A percentile compares a stretch with the other conserved stretches of the same genome.
Conservation (phyloP, 1,284 basidiomycete species). For the Ceraceosorus guamensis region DNA sequence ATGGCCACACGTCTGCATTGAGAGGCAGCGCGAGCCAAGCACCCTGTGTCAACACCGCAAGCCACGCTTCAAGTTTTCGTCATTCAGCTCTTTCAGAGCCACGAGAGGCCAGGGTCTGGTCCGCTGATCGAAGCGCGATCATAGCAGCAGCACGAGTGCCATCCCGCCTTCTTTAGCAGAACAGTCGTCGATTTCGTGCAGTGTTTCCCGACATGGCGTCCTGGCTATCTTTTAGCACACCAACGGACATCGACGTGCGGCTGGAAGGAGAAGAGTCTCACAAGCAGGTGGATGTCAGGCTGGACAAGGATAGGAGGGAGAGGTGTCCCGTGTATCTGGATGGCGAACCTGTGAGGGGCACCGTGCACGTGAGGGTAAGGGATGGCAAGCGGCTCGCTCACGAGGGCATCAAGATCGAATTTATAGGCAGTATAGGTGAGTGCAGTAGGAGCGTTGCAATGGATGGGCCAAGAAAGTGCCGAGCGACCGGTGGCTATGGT, state of each 20-base stretch:
- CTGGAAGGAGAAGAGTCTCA: slow-evolving; percentile 72
- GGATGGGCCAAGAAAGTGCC: too few species aligned
- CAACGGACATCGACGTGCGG: slow-evolving; percentile 84
- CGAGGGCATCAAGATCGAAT: slow-evolving; percentile 96
- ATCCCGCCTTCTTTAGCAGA: too few species aligned
- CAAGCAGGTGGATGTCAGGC: slow-evolving; percentile 60
- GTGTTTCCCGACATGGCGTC: slow-evolving; percentile 59
- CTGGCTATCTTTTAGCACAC: slow-evolving; percentile 77
- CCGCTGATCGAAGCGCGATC: too few species aligned
- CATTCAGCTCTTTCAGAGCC: too few species aligned
- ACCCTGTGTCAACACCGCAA: too few species aligned
- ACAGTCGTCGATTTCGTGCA: too few species aligned
- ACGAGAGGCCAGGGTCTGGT: too few species aligned
- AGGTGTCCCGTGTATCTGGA: slow-evolving; percentile 92
- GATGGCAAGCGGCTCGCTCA: slow-evolving; percentile 93
- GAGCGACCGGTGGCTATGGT: too few species aligned
- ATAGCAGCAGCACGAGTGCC: too few species aligned
- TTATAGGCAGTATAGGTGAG: slow-evolving; percentile 89
- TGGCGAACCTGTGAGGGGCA: slow-evolving; percentile 78
- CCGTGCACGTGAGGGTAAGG: slow-evolving; percentile 76
- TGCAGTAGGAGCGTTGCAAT: slow-evolving; percentile 2
- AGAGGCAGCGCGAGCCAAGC: too few species aligned
- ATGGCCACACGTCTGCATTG: too few species aligned
- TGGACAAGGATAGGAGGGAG: slow-evolving; percentile 69
- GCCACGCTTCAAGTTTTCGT: too few species aligned